phyloP scores from a whole-genome alignment of 2,329 filamentous ascomycete species.

The Colletotrichum sp. region DNA sequence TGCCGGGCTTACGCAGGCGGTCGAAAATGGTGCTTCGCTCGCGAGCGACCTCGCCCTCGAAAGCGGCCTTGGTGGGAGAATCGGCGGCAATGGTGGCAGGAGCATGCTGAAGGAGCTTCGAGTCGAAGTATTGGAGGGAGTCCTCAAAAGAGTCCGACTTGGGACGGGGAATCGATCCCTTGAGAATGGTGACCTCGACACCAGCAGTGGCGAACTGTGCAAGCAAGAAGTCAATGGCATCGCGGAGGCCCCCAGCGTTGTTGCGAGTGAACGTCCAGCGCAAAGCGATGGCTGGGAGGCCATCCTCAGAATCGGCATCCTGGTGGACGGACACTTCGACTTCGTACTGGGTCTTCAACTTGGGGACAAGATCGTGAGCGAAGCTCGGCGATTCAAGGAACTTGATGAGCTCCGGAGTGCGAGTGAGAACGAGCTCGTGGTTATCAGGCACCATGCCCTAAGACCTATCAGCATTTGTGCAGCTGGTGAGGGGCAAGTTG shows the following conservation, averaged over 20 bases:
- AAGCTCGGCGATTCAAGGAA: conserved; percentile 87
- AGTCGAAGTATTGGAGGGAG: conserved; percentile 94
- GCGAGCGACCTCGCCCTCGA: conserved; percentile 79
- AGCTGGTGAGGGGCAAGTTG: neutral
- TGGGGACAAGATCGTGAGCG: conserved; percentile 77
- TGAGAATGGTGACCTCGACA: conserved; percentile 87
- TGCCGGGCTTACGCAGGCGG: conserved; percentile 90
- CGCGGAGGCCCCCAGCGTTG: conserved; percentile 92
- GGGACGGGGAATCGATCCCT: conserved; percentile 94
- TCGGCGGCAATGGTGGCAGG: conserved; percentile 82
- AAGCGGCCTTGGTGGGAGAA: conserved; percentile 85
- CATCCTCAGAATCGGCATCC: conserved; percentile 63
- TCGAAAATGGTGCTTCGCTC: conserved; percentile 88
- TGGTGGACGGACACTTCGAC: conserved; percentile 82
- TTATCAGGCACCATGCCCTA: conserved; percentile 96
- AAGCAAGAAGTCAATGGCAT: conserved; percentile 94
- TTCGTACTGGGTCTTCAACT: conserved; percentile 90
- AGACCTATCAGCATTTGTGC: neutral
- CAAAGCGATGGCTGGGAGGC: conserved; percentile 64
- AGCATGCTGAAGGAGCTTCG: conserved; percentile 92
- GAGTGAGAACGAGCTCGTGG: conserved; percentile 87
- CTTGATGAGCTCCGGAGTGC: conserved; percentile 75
- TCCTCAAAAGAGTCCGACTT: conserved; percentile 99
- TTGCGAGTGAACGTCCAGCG: conserved; percentile 91
- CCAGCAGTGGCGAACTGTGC: conserved; percentile 84